Evolutionary conservation across 192 early-diverging fungal genomes (phyloP), one percentile per base, ranked within the genome.

Genomic region (Coemansia aciculifera): DNA sequence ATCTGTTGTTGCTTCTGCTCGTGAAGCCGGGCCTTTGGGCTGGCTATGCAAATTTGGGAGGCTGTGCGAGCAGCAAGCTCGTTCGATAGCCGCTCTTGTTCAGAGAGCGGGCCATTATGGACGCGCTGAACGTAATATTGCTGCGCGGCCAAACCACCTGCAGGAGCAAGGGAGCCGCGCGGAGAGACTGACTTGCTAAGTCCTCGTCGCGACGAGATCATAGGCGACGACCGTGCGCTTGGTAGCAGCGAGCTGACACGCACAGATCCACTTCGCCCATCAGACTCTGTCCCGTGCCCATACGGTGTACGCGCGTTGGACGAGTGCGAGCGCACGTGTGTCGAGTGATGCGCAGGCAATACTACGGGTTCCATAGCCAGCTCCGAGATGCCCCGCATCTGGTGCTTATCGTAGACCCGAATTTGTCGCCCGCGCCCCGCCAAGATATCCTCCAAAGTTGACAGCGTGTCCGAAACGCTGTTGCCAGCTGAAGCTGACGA

Each of bases 201-300:
- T 19, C 39, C 49, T 23, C 67, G 71, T 44, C 71, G 63, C 19
- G 59, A 23, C 13, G 66, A 19, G n/a, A 49, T 40, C 32, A 52
- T 34, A 19, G 66, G 73, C 54, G 78, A 68, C 10, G 65, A 34
- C 24, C 78, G 61, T 21, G 74, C 75, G 46, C 74, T 71, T 5
- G 79, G 75, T 3, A 82, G 62, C 32, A 82, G 72, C 57, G 79
- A 67, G 54, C 74, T 77, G 57, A 82, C 79, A 15, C 46, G 74
- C n/a, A 77, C 79, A 5, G 79, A 64, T 44, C 72, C 62, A 57
- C 72, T 67, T 54, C 79, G 79, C 15, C 65, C 75, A 13, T 82
- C 79, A 5, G 57, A 43, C 27, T 82, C 79, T 24, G 65, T 17
- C 29, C 60, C 62, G 46, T 70, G 64, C n/a, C 57, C 64, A 44